phyloP scores from a whole-genome alignment of 306 rosid species.

The Alnus glutinosa region DNA sequence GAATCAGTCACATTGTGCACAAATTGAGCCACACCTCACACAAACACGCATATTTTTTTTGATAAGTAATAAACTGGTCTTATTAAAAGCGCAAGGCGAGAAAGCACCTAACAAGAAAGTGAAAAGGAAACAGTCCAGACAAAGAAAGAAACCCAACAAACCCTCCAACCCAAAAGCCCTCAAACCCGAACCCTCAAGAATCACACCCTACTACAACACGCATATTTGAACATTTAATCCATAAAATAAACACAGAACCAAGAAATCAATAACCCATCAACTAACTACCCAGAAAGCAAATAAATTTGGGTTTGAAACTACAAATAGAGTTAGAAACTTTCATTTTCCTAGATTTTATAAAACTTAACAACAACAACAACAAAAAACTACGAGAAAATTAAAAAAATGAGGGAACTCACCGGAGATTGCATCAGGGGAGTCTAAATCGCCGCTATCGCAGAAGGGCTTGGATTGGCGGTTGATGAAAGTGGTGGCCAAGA shows the following conservation, averaged over 20 bases:
- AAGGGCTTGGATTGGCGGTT: slow-evolving; percentile 48
- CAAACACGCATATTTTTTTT: background rate
- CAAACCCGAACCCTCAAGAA: too few relatives aligned
- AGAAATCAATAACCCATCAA: background rate
- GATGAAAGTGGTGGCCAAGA: slow-evolving; percentile 42
- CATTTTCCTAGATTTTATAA: background rate
- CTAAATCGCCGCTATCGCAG: slow-evolving; percentile 46
- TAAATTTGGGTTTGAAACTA: background rate
- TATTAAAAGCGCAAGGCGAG: too few relatives aligned
- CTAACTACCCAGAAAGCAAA: background rate
- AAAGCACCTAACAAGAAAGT: too few relatives aligned
- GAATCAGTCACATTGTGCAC: background rate
- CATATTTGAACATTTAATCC: background rate
- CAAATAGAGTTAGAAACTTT: background rate
- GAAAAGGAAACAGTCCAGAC: too few relatives aligned
- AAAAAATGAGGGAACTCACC: slow-evolving; percentile 37
- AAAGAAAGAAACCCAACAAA: too few relatives aligned
- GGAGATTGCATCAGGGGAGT: slow-evolving; percentile 38
- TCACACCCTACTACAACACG: background rate
- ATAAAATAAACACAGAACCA: background rate
- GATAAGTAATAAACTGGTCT: too few relatives aligned
- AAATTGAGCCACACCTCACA: background rate
- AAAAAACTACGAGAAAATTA: too few relatives aligned
- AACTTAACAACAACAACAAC: background rate
- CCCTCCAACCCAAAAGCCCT: too few relatives aligned